phyloP scores from a whole-genome alignment of 1,139 yeast genomes.

The Geotrichum histeridarum region DNA sequence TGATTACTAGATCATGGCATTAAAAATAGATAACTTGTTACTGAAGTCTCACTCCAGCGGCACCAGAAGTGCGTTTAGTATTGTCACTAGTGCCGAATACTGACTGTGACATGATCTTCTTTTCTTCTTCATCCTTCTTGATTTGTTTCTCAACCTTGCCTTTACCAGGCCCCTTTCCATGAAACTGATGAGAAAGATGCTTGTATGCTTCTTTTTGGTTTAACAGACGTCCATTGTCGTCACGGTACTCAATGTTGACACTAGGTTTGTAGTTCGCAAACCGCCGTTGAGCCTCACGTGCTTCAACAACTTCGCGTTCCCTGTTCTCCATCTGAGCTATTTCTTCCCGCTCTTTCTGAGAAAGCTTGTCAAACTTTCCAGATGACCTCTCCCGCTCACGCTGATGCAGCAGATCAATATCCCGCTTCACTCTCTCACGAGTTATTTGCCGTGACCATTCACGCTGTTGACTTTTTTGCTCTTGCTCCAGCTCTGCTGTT shows the following conservation, averaged over 20 bases:
- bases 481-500: constrained; percentile 23
- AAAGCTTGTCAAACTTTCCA: constrained; percentile 32
- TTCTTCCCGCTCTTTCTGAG: constrained; percentile 36
- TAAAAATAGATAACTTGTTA: background rate
- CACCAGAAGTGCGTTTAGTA: constrained; percentile 10
- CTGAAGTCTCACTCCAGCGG: constrained; percentile 20
- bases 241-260: constrained; percentile 60
- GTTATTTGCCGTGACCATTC: constrained; percentile 30
- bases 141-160: constrained; percentile 41
- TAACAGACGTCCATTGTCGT: constrained; percentile 63
- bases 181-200: constrained; percentile 78
- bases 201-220: constrained; percentile 78
- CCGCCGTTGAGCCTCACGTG: constrained; percentile 33
- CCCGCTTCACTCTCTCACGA: constrained; percentile 28
- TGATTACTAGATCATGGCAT: too few species aligned
- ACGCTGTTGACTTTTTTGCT: constrained; percentile 25
- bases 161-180: constrained; percentile 56
- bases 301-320: constrained; percentile 31
- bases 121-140: constrained; percentile 37
- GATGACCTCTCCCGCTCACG: constrained; percentile 33
- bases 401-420: constrained; percentile 34
- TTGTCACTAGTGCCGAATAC: constrained; percentile 23
- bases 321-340: constrained; percentile 42
- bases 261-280: constrained; percentile 57
- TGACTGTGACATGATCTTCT: constrained; percentile 29